Evolutionary conservation across 345 rosid species (phyloP), one percentile per base, ranked within the genome.

Genomic region (Brassica carinata): DNA sequence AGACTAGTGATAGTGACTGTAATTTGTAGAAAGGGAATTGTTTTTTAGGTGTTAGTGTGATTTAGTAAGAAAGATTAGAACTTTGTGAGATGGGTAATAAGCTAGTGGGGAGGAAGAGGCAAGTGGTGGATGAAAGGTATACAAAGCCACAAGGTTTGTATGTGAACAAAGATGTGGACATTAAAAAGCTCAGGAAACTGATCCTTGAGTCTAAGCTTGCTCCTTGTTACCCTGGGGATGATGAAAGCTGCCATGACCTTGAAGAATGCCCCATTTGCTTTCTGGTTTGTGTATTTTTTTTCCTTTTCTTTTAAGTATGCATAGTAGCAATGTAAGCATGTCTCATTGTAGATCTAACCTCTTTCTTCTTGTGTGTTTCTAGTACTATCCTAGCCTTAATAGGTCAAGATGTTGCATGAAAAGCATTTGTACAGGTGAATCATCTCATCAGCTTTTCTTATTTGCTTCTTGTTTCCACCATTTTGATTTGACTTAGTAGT

Each of bases 201-300:
- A 96, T 96, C 75, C 88, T 94, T 1, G 99, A 94, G 45, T 93
- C 96, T 36, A 96, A 94, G 88, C 97, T 96, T 63, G 97, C 99
- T 71, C 98, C 99, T 3, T 96, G 99, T 86, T 96, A 87, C 83
- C 97, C 98, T 1, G 99, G 99, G 3, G 94, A 87, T 5, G 98
- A 96, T 43, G 99, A 96, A 30, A 85, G 87, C 73, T 77, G 86
- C 29, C 74, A 65, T 31, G 99, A 96, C 78, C 90, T 87, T 31
- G 99, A 96, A 89, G 99, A 96, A 79, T 94, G 98, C 70, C 99
- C 98, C 0, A 96, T 96, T 86, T 96, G 99, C 87, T 94, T 94
- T 78, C 84, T 96, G 98, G 99, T 96, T 40, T 34, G 97, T 62
- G 55, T 58, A 19, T 72, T 18, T 68, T 43, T 5, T 30, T 26